Percentiles rank a stretch among this genome's conserved stretches.
These are phyloP conservation scores for Aristolochia californica DNA, from an alignment of 164 flowering plant genomes.

Conservation along the genomic window DNA sequence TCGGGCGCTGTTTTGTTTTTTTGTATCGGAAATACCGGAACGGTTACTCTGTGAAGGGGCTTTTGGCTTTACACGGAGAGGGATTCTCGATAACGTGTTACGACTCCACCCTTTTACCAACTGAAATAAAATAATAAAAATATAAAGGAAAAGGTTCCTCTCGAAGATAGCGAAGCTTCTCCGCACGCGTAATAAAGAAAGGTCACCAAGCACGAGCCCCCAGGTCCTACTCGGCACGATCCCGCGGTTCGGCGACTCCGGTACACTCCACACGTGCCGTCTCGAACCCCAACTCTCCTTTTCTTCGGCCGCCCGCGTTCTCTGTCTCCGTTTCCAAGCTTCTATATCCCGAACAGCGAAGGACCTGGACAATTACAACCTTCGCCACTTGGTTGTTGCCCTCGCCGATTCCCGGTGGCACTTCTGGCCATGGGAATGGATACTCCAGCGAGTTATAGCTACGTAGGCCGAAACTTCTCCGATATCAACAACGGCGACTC, in stretches of 20 bases:
- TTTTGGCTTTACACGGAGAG: too few relatives aligned
- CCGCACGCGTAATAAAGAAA: slow-evolving; percentile 3
- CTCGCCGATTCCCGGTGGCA: neutral
- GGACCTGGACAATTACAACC: neutral
- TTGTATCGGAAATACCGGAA: too few relatives aligned
- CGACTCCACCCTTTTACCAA: too few relatives aligned
- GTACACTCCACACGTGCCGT: neutral
- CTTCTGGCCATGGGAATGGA: slow-evolving; percentile 4
- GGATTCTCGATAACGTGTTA: too few relatives aligned
- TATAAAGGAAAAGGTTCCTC: neutral
- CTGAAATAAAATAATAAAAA: too few relatives aligned
- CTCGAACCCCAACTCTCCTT: neutral
- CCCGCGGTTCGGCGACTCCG: neutral
- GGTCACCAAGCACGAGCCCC: neutral
- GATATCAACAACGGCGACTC: slow-evolving; percentile 25
- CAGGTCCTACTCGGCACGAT: neutral
- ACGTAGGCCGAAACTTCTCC: slow-evolving; percentile 35
- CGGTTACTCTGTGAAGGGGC: too few relatives aligned
- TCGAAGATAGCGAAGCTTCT: neutral
- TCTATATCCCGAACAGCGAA: too few relatives aligned
- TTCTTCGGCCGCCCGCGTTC: neutral
- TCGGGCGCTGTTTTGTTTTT: too few relatives aligned
- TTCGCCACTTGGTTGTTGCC: neutral
- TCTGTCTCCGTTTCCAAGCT: neutral
- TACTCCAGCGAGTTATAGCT: slow-evolving; percentile 18